Conservation (phyloP, 768 basidiomycete genomes). For the Chalciporus pseudorubinellus region DNA sequence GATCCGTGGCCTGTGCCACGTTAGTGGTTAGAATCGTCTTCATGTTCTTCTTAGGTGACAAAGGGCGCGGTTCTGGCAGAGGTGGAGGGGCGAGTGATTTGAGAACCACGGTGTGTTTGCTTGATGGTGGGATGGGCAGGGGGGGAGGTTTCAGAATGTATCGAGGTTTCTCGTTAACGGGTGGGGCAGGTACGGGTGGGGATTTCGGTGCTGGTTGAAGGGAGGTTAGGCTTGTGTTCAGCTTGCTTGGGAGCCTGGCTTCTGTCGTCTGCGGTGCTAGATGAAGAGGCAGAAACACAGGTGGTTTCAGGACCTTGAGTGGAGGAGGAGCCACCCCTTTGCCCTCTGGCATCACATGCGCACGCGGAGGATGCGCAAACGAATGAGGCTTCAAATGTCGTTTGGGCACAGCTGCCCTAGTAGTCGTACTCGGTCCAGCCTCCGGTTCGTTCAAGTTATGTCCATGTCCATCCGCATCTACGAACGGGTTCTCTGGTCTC, state of each 20-base stretch:
- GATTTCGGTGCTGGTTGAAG: conserved; percentile 8
- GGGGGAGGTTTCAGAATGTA: conserved; percentile 31
- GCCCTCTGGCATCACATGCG: not conserved
- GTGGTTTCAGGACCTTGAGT: conserved; percentile 19
- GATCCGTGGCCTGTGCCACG: conserved; percentile 52
- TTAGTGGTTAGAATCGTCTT: conserved; percentile 51
- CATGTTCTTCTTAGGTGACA: conserved; percentile 35
- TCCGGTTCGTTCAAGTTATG: not conserved
- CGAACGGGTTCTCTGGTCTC: conserved; percentile 21
- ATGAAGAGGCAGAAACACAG: conserved; percentile 9
- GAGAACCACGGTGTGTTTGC: conserved; percentile 15
- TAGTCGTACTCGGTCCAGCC: conserved; percentile 6
- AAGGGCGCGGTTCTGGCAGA: conserved; percentile 12
- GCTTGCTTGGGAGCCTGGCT: conserved; percentile 1
- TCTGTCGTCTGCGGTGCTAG: not conserved
- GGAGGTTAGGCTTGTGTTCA: not conserved
- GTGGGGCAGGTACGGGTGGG: not conserved
- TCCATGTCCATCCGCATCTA: conserved; percentile 5
- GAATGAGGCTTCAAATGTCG: conserved; percentile 9
- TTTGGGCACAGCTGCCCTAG: conserved; percentile 6
- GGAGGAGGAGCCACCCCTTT: not conserved
- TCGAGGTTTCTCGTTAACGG: conserved; percentile 15
- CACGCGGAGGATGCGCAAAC: conserved; percentile 1
- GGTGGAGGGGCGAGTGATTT: conserved; percentile 32
- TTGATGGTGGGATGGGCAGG: conserved; percentile 13